Evolutionary conservation across 805 yeast genomes (phyloP), one percentile per base, ranked within the genome.

Genomic region (Saccharomycopsis lassenensis): DNA sequence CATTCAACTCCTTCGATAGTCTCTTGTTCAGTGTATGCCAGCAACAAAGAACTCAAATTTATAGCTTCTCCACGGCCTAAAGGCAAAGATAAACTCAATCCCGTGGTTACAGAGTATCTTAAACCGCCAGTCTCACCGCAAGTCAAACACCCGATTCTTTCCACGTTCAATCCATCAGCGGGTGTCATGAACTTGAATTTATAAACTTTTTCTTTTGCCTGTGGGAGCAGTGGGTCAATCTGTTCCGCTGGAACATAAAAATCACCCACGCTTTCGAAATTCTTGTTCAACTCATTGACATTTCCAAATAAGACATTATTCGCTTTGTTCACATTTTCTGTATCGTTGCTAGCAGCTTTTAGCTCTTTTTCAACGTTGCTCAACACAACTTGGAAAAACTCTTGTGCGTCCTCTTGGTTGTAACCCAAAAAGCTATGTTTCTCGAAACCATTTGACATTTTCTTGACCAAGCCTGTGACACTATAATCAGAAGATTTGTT

Each of bases 41-140:
- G 61, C 43, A 83, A 55, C 36, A 82, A 61, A 12, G 68, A 73
- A 4, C 68, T 55, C 37, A 82, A 57, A 30, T 60, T 58, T 24
- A 65, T 33, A 10, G 36, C 23, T 3, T 17, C 14, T 16, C 34
- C 16, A 29, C 65, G 54, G 24, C 55, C 54, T 1, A 60, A 56
- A 1, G 89, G 87, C 33, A 82, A 59, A 44, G 77, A 81, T 46
- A 82, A 64, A 46, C 82, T 75, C 34, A 82, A 54, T 0, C 91
- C 89, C 48, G 83, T 74, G 14, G 76, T 67, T 0, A 84, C 82
- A 1, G 91, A 78, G 46, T 77, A 79, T 43, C 95, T 67, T 12
- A 87, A 77, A 2, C 96, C 96, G 37, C 95, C 95, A 56, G 76
- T 83, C 50, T 89, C 96, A 40, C 95, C 95, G 66, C 97, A 89